Conservation (phyloP, 2,329 filamentous ascomycete species). For the Aureobasidium lini region DNA sequence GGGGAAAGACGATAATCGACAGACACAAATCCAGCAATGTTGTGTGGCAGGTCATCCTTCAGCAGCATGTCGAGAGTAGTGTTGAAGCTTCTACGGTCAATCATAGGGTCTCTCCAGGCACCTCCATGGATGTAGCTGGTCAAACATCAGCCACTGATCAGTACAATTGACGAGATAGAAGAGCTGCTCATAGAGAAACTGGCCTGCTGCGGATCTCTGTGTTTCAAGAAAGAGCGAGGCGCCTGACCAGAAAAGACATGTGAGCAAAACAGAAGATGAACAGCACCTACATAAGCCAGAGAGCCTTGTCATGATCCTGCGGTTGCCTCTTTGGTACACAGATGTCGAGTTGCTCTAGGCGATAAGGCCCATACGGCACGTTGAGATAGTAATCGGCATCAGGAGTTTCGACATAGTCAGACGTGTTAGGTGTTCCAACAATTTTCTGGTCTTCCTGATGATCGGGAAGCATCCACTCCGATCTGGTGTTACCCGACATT, state of each 20-base stretch:
- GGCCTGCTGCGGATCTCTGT: not conserved
- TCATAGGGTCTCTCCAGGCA: constrained; percentile 42
- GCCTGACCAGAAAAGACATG: not conserved
- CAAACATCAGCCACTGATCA: not conserved
- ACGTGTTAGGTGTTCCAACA: too few species aligned
- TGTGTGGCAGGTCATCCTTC: constrained; percentile 18
- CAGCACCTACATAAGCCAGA: constrained; percentile 30
- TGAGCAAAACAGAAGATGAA: not conserved
- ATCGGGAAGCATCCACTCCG: not conserved
- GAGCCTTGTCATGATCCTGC: constrained; percentile 14
- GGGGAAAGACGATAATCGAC: constrained; percentile 58
- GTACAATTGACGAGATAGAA: not conserved
- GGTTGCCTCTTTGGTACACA: constrained; percentile 31
- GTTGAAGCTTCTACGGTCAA: constrained; percentile 29
- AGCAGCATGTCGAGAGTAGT: constrained; percentile 32
- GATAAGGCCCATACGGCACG: constrained; percentile 22
- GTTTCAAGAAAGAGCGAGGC: not conserved
- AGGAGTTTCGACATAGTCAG: not conserved
- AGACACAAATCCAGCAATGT: constrained; percentile 55
- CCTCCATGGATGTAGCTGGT: constrained; percentile 42
- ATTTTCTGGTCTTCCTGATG: too few species aligned
- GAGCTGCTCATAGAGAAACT: too few species aligned
- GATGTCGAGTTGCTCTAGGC: constrained; percentile 36
- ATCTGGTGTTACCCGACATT: not conserved
- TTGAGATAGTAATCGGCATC: not conserved